Evolutionary conservation across 2,329 filamentous ascomycete species (phyloP).

Genomic region (Grosmannia serpens): DNA sequence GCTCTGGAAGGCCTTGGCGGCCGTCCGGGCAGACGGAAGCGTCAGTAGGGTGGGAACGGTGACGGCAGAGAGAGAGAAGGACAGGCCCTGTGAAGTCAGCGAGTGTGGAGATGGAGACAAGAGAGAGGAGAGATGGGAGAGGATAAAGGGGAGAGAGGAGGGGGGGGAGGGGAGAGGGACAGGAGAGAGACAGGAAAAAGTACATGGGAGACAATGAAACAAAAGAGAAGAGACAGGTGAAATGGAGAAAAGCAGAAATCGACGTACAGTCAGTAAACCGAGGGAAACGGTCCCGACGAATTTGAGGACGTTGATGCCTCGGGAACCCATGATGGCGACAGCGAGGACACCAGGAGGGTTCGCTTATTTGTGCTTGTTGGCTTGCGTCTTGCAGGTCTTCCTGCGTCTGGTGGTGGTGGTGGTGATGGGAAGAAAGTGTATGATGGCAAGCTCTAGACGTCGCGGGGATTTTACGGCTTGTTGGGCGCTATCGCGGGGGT

Average conservation of each 20-base stretch:
- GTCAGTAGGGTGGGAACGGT: slow-evolving; percentile 70
- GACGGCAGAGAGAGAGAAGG: slow-evolving; percentile 69
- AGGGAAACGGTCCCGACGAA: slow-evolving; percentile 87
- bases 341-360: neutral
- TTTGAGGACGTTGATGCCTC: slow-evolving; percentile 68
- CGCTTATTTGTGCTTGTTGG: neutral
- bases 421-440: neutral
- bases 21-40: slow-evolving; percentile 63
- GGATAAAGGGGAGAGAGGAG: neutral
- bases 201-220: neutral
- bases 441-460: neutral
- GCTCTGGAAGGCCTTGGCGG: slow-evolving; percentile 58
- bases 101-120: neutral
- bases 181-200: neutral
- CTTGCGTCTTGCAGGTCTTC: neutral
- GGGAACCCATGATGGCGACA: slow-evolving; percentile 45
- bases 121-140: neutral
- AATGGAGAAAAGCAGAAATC: neutral
- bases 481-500: neutral
- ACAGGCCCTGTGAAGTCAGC: slow-evolving; percentile 56
- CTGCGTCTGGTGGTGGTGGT: neutral
- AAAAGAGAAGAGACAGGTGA: neutral
- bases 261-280: slow-evolving; percentile 67
- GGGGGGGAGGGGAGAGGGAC: neutral
- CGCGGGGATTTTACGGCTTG: slow-evolving; percentile 3